Evolutionary conservation across 768 basidiomycete genomes (phyloP).

Genomic region (Collybia nuda): DNA sequence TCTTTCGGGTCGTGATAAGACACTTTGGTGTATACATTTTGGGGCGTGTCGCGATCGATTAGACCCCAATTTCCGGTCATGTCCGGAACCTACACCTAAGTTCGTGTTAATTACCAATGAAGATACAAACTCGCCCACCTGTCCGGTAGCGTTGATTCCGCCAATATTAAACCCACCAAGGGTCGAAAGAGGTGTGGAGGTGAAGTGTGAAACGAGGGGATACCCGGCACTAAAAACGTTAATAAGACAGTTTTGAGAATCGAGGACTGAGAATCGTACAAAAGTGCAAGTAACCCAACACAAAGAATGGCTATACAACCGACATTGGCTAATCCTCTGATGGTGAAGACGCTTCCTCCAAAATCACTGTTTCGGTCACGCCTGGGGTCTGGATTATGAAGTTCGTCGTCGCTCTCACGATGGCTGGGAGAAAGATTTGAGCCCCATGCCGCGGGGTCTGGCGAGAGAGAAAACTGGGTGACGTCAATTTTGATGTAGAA

Average conservation of each 20-base stretch:
- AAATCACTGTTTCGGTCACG: constrained; percentile 57
- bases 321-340: constrained; percentile 69
- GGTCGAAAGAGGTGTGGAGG: constrained; percentile 38
- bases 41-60: constrained; percentile 77
- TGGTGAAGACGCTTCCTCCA: constrained; percentile 64
- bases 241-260: constrained; percentile 1
- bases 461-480: constrained; percentile 66
- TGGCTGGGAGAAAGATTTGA: constrained; percentile 58
- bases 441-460: constrained; percentile 74
- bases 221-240: constrained; percentile 52
- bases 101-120: constrained; percentile 1
- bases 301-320: constrained; percentile 63
- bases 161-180: constrained; percentile 72
- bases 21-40: constrained; percentile 47
- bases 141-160: constrained; percentile 75
- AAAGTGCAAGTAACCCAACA: constrained; percentile 53
- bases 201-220: constrained; percentile 60
- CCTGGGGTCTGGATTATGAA: constrained; percentile 74
- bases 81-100: constrained; percentile 43
- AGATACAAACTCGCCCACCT: constrained; percentile 35
- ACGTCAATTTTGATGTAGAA: not conserved
- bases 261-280: constrained; percentile 38
- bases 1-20: constrained; percentile 54
- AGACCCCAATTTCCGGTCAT: constrained; percentile 67
- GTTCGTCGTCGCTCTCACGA: constrained; percentile 63